A percentile compares a stretch with the other conserved stretches of the same genome.
These are phyloP conservation scores for Cladophialophora exuberans DNA, from an alignment of 2,329 filamentous ascomycete genomes.

Conservation along the genomic window DNA sequence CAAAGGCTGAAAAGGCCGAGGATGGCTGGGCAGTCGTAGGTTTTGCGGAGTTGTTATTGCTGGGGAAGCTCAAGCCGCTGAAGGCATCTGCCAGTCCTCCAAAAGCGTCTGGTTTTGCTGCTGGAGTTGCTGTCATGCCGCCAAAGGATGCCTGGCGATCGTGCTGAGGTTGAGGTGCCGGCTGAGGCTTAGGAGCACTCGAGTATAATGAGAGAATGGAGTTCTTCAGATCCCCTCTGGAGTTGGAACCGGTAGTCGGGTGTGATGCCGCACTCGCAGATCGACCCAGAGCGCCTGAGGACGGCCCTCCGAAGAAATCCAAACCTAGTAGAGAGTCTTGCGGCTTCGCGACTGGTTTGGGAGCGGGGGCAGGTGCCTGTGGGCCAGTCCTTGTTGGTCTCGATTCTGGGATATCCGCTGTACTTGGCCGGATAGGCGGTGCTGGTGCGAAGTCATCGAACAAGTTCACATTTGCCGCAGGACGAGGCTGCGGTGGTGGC, in stretches of 20 bases:
- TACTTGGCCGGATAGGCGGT: slow-evolving; percentile 70
- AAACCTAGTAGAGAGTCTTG: slow-evolving; percentile 86
- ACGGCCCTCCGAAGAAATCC: slow-evolving; percentile 81
- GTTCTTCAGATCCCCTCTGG: slow-evolving; percentile 91
- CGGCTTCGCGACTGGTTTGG: slow-evolving; percentile 60
- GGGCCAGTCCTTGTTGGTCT: slow-evolving; percentile 66
- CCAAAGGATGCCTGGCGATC: slow-evolving; percentile 67
- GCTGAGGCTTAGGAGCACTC: slow-evolving; percentile 76
- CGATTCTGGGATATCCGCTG: slow-evolving; percentile 66
- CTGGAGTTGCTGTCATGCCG: slow-evolving; percentile 62
- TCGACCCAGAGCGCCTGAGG: slow-evolving; percentile 68
- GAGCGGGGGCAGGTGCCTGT: slow-evolving; percentile 60
- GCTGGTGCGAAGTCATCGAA: slow-evolving; percentile 73
- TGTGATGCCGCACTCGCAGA: slow-evolving; percentile 80
- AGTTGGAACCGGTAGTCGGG: slow-evolving; percentile 62
- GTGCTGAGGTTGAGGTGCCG: slow-evolving; percentile 56
- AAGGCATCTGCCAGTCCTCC: slow-evolving; percentile 82
- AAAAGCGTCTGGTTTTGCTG: slow-evolving; percentile 56
- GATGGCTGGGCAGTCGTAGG: slow-evolving; percentile 37
- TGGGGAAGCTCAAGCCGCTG: slow-evolving; percentile 66
- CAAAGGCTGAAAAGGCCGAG: slow-evolving; percentile 66
- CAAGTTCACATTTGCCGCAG: slow-evolving; percentile 69
- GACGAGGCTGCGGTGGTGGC: slow-evolving; percentile 40
- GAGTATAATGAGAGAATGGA: slow-evolving; percentile 96
- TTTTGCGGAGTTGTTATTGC: slow-evolving; percentile 48